Evolutionary conservation across 805 yeast genomes (phyloP).

Genomic region (Suhomyces tanzawaensis): DNA sequence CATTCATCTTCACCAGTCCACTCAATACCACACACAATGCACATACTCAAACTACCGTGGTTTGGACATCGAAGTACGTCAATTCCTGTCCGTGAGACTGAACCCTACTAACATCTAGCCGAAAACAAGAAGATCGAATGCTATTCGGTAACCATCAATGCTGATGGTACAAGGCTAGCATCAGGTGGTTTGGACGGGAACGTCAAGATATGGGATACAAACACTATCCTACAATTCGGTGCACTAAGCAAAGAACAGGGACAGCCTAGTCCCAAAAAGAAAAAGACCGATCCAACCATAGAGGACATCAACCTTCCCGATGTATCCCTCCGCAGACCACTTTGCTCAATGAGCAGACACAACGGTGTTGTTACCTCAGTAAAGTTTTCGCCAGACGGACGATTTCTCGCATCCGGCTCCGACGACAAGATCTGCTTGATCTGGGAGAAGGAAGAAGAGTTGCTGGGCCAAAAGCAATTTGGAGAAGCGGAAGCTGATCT

Average conservation of each 20-base stretch:
- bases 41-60: slow-evolving; percentile 45
- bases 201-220: slow-evolving; percentile 82
- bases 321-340: slow-evolving; percentile 45
- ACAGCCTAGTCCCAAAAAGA: slow-evolving; percentile 2
- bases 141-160: slow-evolving; percentile 75
- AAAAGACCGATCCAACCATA: slow-evolving; percentile 3
- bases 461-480: slow-evolving; percentile 55
- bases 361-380: slow-evolving; percentile 96
- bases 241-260: slow-evolving; percentile 1
- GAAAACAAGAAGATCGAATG: slow-evolving; percentile 81
- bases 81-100: neutral
- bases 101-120: slow-evolving; percentile 43
- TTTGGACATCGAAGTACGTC: slow-evolving; percentile 42
- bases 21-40: slow-evolving; percentile 21
- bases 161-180: slow-evolving; percentile 82
- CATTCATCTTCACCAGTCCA: too few relatives aligned
- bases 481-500: slow-evolving; percentile 69
- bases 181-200: slow-evolving; percentile 93
- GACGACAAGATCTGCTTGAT: slow-evolving; percentile 89
- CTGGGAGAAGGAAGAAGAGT: slow-evolving; percentile 85
- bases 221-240: slow-evolving; percentile 48
- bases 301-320: slow-evolving; percentile 16
- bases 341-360: slow-evolving; percentile 91
- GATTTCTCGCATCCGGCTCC: slow-evolving; percentile 90
- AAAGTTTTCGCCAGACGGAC: slow-evolving; percentile 87